Evolutionary conservation across 2,329 filamentous ascomycete species (phyloP).

Genomic region (Sporothrix schenckii): DNA sequence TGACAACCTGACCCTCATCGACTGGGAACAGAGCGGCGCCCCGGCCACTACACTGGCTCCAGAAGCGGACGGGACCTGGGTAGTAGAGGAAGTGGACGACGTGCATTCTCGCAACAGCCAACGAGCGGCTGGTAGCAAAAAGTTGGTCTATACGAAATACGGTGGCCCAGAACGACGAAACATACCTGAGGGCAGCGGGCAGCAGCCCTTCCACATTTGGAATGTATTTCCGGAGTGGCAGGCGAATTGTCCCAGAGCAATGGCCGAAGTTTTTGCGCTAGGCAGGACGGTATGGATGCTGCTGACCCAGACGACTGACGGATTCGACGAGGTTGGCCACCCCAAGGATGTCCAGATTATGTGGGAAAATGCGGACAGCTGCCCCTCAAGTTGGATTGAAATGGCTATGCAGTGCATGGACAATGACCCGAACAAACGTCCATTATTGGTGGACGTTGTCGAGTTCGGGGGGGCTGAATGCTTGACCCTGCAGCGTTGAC

Average conservation of each 20-base stretch:
- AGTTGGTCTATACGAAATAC: constrained; percentile 36
- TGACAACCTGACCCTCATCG: no score
- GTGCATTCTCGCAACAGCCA: not conserved
- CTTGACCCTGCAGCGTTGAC: no score
- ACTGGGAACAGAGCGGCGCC: no score
- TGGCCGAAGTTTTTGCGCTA: constrained; percentile 38
- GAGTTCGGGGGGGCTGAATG: constrained; percentile 22
- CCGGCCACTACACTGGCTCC: no score
- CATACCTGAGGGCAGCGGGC: constrained; percentile 28
- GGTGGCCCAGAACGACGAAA: constrained; percentile 33
- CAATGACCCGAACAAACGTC: constrained; percentile 30
- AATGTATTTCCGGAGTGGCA: constrained; percentile 36
- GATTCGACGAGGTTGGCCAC: constrained; percentile 31
- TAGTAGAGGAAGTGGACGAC: constrained; percentile 31
- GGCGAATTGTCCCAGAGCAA: constrained; percentile 32
- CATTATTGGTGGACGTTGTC: constrained; percentile 27
- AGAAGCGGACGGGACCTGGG: constrained; percentile 37
- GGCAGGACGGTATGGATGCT: constrained; percentile 38
- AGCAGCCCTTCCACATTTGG: constrained; percentile 32
- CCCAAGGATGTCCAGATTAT: constrained; percentile 29
- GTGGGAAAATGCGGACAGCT: constrained; percentile 23
- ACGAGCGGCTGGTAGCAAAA: not conserved
- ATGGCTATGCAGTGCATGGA: constrained; percentile 31
- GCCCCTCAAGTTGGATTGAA: constrained; percentile 25
- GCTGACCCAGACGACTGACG: constrained; percentile 29